These are phyloP conservation scores for Lachnellula arida DNA, from an alignment of 2,329 filamentous ascomycete species.

Conservation along the genomic window DNA sequence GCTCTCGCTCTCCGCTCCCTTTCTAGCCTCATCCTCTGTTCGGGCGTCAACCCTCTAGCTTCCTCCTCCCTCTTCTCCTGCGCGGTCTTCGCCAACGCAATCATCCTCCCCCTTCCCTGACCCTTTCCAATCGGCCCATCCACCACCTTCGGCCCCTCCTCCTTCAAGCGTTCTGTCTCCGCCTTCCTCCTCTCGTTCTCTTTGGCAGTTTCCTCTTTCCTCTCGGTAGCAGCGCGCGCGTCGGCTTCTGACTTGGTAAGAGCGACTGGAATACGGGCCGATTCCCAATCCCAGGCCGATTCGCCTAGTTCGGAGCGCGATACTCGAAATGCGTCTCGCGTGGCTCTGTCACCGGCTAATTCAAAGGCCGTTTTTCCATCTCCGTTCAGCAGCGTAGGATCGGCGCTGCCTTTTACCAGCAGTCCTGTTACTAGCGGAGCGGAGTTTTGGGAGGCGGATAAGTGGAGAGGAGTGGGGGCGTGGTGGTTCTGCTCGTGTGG, in stretches of 20 bases:
- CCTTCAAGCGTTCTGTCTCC: constrained; percentile 68
- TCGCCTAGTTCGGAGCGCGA: constrained; percentile 81
- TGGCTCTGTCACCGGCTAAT: constrained; percentile 77
- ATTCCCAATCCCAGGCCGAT: constrained; percentile 70
- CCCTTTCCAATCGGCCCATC: constrained; percentile 33
- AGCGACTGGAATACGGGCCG: constrained; percentile 64
- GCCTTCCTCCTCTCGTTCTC: constrained; percentile 66
- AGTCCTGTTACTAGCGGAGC: constrained; percentile 73
- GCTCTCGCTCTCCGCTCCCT: constrained; percentile 85
- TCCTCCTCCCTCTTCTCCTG: constrained; percentile 83
- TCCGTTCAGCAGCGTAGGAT: constrained; percentile 64
- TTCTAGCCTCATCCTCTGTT: constrained; percentile 80
- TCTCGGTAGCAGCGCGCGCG: constrained; percentile 64
- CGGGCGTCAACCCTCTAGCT: constrained; percentile 75
- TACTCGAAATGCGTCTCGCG: constrained; percentile 86
- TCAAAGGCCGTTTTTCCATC: constrained; percentile 87
- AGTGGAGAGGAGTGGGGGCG: constrained; percentile 73
- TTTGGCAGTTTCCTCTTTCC: constrained; percentile 60
- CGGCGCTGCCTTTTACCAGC: constrained; percentile 66
- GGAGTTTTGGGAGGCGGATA: constrained; percentile 78
- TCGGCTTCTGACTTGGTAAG: constrained; percentile 70
- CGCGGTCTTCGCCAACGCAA: constrained; percentile 61
- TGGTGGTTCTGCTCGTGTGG: constrained; percentile 71
- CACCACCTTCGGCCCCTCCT: constrained; percentile 57
- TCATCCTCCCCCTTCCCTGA: constrained; percentile 46